Conservation (phyloP, 352 stramenopile species). For the Elongisporangium prolatum region DNA sequence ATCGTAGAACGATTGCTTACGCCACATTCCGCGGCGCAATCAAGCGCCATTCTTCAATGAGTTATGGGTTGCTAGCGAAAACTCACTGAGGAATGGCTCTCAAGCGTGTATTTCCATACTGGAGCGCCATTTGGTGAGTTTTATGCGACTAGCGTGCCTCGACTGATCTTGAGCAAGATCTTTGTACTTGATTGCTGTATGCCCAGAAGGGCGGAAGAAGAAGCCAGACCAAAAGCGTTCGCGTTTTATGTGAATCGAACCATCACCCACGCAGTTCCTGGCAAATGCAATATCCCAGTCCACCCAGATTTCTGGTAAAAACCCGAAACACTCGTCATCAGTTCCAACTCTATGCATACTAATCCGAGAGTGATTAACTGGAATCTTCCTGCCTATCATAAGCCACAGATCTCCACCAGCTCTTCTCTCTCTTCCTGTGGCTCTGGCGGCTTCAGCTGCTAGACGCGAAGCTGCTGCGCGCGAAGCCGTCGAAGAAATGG, state of each 20-base stretch:
- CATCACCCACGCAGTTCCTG: not conserved
- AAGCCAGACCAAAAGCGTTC: not conserved
- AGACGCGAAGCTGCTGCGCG: not conserved
- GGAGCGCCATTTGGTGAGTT: not conserved
- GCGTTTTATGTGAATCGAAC: not conserved
- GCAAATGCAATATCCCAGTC: not conserved
- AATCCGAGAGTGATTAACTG: not conserved
- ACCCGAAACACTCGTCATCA: not conserved
- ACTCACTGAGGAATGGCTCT: not conserved
- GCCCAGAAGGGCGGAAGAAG: not conserved
- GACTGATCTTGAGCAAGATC: not conserved
- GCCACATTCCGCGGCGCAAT: not conserved
- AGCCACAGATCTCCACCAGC: not conserved
- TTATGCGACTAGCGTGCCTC: not conserved
- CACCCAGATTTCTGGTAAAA: not conserved
- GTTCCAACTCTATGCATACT: not conserved
- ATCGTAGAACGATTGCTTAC: not conserved
- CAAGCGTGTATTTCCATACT: not conserved
- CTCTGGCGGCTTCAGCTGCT: not conserved
- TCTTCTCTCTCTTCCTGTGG: not conserved
- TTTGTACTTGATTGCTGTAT: not conserved
- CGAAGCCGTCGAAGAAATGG: conserved; percentile 86
- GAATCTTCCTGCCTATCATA: not conserved
- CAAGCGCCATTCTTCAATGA: not conserved
- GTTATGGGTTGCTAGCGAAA: not conserved